Evolutionary conservation across 768 basidiomycete species (phyloP), one percentile per base, ranked within the genome.

Genomic region (Hericium rajendrae): DNA sequence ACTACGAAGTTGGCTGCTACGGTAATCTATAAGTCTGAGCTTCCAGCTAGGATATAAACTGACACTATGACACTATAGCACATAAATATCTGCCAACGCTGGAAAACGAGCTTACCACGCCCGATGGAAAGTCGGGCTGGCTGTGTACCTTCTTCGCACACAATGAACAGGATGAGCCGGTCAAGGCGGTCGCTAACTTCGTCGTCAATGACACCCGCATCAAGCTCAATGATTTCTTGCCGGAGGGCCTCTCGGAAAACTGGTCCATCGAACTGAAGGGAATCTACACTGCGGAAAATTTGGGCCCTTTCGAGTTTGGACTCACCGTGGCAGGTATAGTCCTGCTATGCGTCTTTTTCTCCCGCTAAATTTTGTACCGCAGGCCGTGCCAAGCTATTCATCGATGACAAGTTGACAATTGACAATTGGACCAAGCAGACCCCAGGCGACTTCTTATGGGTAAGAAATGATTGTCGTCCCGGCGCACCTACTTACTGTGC

Each of bases 401-500:
- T 89, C 28, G 65, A 85, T 50, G 81, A 76, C 10, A 66, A 80
- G 62, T 66, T 85, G 54, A 72, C 77, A 16, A 80, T 88, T 49
- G 85, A 88, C 65, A 87, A 88, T 64, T 86, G 84, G 78, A 84
- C 81, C 9, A 79, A 80, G 61, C 85, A 86, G 68, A 75, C 75
- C 2, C 80, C 79, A 0, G 84, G 85, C 0, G 84, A 85, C 59
- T 82, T 85, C 71, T 86, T 85, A 85, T 60, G 82, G 81, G 77
- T 79, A 58, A n/a, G 76, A 67, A 18, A 20, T 51, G 13, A n/a
- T 11, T 6, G 26, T 6, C 15, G n/a, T n/a, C n/a, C n/a, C n/a
- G n/a, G n/a, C n/a, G n/a, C 11, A 6, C 55, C 38, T 48, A 49
- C 2, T 38, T n/a, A 40, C 22, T 37, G 37, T 43, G 26, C 38